phyloP scores from a whole-genome alignment of 805 yeast genomes.

The Kodamaea kakaduensis region DNA sequence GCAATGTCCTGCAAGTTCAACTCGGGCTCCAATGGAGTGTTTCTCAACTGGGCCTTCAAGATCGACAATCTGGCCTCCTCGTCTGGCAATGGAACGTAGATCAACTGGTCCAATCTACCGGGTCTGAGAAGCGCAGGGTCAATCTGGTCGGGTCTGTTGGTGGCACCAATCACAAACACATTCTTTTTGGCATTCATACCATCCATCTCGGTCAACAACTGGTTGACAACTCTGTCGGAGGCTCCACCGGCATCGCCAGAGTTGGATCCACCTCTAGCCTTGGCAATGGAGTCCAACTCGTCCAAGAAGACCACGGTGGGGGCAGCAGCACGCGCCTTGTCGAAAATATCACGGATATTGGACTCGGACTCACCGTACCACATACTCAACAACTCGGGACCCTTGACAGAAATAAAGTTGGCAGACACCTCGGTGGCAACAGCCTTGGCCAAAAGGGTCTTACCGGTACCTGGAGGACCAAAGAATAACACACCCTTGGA shows the following conservation, averaged over 20 bases:
- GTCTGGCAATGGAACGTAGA: constrained; percentile 97
- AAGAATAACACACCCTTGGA: constrained; percentile 97
- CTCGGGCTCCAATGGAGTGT: constrained; percentile 98
- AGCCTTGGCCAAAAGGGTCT: constrained; percentile 95
- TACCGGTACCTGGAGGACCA: constrained; percentile 99
- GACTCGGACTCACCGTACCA: constrained; percentile 99
- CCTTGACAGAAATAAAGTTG: constrained; percentile 94
- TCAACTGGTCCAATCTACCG: constrained; percentile 97
- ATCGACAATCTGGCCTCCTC: constrained; percentile 91
- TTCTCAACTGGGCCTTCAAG: constrained; percentile 92
- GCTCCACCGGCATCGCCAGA: constrained; percentile 99
- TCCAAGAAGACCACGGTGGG: constrained; percentile 98
- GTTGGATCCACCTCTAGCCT: constrained; percentile 79
- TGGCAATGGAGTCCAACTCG: constrained; percentile 96
- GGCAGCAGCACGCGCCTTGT: constrained; percentile 98
- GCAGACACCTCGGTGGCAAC: constrained; percentile 99
- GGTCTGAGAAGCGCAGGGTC: constrained; percentile 99
- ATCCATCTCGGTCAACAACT: constrained; percentile 96
- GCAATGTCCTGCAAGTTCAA: constrained; percentile 85
- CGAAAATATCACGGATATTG: constrained; percentile 94
- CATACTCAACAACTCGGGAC: constrained; percentile 96
- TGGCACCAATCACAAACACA: constrained; percentile 98
- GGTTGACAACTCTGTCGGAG: constrained; percentile 93
- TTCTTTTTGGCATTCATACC: constrained; percentile 99
- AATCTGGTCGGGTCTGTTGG: constrained; percentile 98